phyloP scores from a whole-genome alignment of 2,329 filamentous ascomycete genomes.

The Alternaria ventricosa region DNA sequence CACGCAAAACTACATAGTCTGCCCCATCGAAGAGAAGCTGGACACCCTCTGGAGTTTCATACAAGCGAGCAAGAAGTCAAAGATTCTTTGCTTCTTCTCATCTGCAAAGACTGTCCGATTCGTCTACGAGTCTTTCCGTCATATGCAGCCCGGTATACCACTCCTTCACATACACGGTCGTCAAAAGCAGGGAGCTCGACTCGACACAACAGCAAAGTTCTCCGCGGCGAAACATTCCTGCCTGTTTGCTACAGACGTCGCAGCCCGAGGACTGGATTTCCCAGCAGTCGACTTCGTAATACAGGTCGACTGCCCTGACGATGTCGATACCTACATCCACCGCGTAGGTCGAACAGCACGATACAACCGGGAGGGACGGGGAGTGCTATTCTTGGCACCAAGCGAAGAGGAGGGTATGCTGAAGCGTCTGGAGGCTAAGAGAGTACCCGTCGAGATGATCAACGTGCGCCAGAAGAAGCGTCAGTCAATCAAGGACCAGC shows the following conservation, averaged over 20 bases:
- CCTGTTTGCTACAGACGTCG: slow-evolving; percentile 93
- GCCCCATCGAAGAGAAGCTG: slow-evolving; percentile 84
- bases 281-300: slow-evolving; percentile 98
- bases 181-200: slow-evolving; percentile 86
- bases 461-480: slow-evolving; percentile 91
- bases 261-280: slow-evolving; percentile 92
- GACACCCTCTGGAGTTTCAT: slow-evolving; percentile 94
- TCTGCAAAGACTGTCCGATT: slow-evolving; percentile 97
- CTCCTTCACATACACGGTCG: slow-evolving; percentile 91
- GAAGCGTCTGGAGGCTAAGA: slow-evolving; percentile 82
- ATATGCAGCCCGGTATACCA: slow-evolving; percentile 92
- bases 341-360: slow-evolving; percentile 93
- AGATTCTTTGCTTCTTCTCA: slow-evolving; percentile 94
- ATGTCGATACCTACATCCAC: slow-evolving; percentile 97
- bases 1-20: slow-evolving; percentile 90
- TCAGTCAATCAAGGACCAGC: slow-evolving; percentile 78
- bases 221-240: slow-evolving; percentile 81
- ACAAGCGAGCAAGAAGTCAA: slow-evolving; percentile 86
- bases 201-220: slow-evolving; percentile 88
- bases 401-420: slow-evolving; percentile 94
- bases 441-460: slow-evolving; percentile 85
- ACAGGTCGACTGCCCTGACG: slow-evolving; percentile 96
- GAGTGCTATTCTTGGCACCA: slow-evolving; percentile 89
- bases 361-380: slow-evolving; percentile 85
- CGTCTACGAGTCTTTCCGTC: slow-evolving; percentile 89